Percentiles rank a stretch among this genome's conserved stretches.
Conservation (phyloP, 1,139 yeast species). For the Entelexis paramagnoliae region DNA sequence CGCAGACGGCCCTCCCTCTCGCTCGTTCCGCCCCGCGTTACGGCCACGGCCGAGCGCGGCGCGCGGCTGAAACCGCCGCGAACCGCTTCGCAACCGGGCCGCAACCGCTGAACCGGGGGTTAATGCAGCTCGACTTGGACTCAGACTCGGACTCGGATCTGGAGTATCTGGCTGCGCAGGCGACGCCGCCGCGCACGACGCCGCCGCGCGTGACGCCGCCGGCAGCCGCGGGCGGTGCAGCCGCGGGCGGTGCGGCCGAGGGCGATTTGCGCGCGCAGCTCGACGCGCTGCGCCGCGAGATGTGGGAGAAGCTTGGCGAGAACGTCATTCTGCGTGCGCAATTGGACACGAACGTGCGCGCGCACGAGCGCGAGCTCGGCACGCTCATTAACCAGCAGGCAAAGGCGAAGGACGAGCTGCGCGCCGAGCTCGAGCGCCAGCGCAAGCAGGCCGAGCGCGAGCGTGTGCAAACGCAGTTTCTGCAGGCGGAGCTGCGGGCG, state of each 20-base stretch:
- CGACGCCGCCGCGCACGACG: not conserved
- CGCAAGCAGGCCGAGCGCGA: conserved; percentile 43
- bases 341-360: conserved; percentile 41
- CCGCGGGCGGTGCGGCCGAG: too few relatives aligned
- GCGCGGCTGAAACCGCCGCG: not conserved
- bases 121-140: conserved; percentile 2
- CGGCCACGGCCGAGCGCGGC: not conserved
- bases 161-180: conserved; percentile 11
- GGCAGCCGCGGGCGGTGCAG: too few relatives aligned
- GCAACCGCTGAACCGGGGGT: too few relatives aligned
- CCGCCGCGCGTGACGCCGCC: not conserved
- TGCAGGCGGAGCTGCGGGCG: conserved; percentile 38
- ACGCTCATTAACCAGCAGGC: conserved; percentile 36
- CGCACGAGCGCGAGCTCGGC: conserved; percentile 39
- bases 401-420: conserved; percentile 32
- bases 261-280: not conserved
- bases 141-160: conserved; percentile 19
- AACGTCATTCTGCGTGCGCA: conserved; percentile 64
- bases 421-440: conserved; percentile 38
- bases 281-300: conserved; percentile 2
- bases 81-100: too few relatives aligned
- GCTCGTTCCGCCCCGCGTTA: not conserved
- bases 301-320: conserved; percentile 42
- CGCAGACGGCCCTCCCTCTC: too few relatives aligned
- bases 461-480: conserved; percentile 63